Base-by-base conservation (phyloP, 164 flowering plant genomes). In the Berberis vulgaris region DNA sequence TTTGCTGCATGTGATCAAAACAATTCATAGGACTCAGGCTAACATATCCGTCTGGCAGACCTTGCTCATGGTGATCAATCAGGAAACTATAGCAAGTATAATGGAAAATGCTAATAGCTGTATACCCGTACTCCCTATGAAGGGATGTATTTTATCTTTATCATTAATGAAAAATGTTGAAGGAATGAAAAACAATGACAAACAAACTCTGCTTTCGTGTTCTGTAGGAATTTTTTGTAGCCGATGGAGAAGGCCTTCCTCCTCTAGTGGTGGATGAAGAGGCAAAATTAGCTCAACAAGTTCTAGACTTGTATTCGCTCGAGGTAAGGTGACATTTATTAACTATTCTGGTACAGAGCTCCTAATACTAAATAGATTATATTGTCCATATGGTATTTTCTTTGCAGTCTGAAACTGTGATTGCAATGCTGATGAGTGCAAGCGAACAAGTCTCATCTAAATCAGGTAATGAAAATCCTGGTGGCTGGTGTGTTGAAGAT, bases 211-310 rank as follows among this genome's bases (percentile, higher is more conserved):
- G 41, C 7, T 12, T 44, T 40, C n/a, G 2, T 64, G 39, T 56
- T 67, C 62, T 72, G 41, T 50, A 91, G 97, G 97, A 84, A n/a
- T 82, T 91, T 61, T 91, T 91, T 80, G 74, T 86, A 44, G 97
- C 97, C 61, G 81, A 86, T 66, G 96, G 92, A 62, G 90, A 91
- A 70, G 97, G 97, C 47, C 89, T 91, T 67, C 92, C 94, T 44
- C 84, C 82, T 38, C 80, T 85, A 41, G 69, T 86, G 42, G 94
- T 91, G 38, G 86, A 83, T 70, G 65, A 77, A 71, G 92, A 87
- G 81, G 81, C 96, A 45, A 76, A 72, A 73, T 65, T 72, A 70
- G 81, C 86, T 39, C 82, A 73, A 59, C 77, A 84, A 58, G 76
- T 88, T 9, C 61, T 88, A 26, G 65, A 73, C 63, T 59, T 91